Evolutionary conservation across 208 protist genomes (phyloP).

Genomic region (Sergeia podlipaevii): DNA sequence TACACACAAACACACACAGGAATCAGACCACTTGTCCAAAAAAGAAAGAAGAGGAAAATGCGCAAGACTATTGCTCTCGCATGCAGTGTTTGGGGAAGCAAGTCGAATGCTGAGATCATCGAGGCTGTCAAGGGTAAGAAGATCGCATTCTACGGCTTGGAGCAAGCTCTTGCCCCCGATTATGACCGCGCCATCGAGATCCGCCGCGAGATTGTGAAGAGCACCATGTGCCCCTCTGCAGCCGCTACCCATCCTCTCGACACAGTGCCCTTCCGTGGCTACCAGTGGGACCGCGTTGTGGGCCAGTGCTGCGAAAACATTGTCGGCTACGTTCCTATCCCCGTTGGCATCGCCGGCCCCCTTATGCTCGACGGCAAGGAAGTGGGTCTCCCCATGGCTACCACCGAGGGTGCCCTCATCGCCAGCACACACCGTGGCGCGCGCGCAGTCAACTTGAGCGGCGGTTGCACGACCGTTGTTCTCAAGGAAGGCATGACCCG

Average conservation of each 20-base stretch:
- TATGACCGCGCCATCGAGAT: conserved; percentile 86
- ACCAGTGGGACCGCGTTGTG: conserved; percentile 87
- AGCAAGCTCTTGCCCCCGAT: conserved; percentile 82
- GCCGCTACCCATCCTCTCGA: conserved; percentile 38
- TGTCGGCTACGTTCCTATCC: conserved; percentile 96
- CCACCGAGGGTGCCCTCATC: conserved; percentile 97
- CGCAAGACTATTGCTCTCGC: conserved; percentile 11
- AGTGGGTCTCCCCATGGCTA: conserved; percentile 95
- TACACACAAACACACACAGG: conserved; percentile 3
- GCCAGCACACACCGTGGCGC: conserved; percentile 96
- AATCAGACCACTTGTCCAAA: not conserved
- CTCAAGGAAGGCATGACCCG: conserved; percentile 97
- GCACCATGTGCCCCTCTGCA: conserved; percentile 24
- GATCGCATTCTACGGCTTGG: conserved; percentile 81
- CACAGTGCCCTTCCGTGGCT: conserved; percentile 84
- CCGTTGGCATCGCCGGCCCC: conserved; percentile 94
- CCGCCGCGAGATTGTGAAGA: conserved; percentile 76
- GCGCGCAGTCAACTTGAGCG: conserved; percentile 91
- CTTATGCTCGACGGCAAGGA: conserved; percentile 91
- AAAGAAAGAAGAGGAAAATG: conserved; percentile 12
- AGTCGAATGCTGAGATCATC: conserved; percentile 70
- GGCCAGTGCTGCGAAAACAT: conserved; percentile 97
- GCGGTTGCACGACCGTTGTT: conserved; percentile 87
- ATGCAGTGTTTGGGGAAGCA: conserved; percentile 36
- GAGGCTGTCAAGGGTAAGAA: conserved; percentile 67